Percentiles rank a stretch among this genome's conserved stretches.
Conservation (phyloP, 495 filamentous ascomycete species). For the Hypoxylon lienhwacheense region DNA sequence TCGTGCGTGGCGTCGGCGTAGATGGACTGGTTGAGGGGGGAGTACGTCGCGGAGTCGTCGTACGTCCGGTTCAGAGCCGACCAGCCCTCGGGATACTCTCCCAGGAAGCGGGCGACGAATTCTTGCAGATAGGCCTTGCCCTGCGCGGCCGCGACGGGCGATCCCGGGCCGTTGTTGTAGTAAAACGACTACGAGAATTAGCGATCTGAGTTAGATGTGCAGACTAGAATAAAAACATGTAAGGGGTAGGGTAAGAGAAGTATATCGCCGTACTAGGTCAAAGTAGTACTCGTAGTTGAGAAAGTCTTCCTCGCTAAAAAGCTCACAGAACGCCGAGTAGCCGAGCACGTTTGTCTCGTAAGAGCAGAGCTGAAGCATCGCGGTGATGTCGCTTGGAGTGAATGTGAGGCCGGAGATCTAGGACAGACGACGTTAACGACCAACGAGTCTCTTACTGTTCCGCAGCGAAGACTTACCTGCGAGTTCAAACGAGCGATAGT, state of each 20-base stretch:
- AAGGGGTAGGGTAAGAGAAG: not conserved
- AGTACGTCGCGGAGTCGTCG: conserved; percentile 45
- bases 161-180: conserved; percentile 41
- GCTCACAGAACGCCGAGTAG: conserved; percentile 36
- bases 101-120: conserved; percentile 58
- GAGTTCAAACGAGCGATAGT: conserved; percentile 35
- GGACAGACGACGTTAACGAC: not conserved
- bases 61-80: conserved; percentile 57
- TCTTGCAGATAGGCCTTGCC: conserved; percentile 59
- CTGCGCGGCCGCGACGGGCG: conserved; percentile 42
- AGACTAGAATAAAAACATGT: too few species aligned
- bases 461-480: conserved; percentile 21
- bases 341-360: conserved; percentile 37
- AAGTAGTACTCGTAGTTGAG: conserved; percentile 39
- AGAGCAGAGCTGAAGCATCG: conserved; percentile 39
- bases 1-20: conserved; percentile 56
- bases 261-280: conserved; percentile 32
- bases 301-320: conserved; percentile 44
- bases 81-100: conserved; percentile 51
- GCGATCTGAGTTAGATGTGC: not conserved
- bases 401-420: conserved; percentile 38
- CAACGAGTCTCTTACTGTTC: not conserved
- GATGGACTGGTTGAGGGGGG: conserved; percentile 49
- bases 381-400: conserved; percentile 22
- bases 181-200: conserved; percentile 34